Conservation (phyloP, 2,329 filamentous ascomycete species). For the Macroventuria anomochaeta region DNA sequence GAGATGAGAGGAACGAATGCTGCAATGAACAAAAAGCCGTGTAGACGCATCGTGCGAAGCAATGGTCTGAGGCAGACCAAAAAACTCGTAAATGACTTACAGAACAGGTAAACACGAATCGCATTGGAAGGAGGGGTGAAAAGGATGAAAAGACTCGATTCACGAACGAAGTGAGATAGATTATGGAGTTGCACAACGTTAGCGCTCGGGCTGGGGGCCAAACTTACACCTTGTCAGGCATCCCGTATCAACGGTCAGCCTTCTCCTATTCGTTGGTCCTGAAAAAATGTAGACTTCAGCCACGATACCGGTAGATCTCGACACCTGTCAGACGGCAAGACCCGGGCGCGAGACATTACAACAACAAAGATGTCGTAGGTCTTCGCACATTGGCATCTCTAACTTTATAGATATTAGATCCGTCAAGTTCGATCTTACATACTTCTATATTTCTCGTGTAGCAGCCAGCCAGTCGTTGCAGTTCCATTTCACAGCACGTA, state of each 20-base stretch:
- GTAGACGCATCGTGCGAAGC: not conserved
- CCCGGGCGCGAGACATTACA: no score
- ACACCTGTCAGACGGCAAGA: constrained; percentile 1
- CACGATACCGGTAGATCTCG: not conserved
- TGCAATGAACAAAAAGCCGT: not conserved
- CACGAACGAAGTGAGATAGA: not conserved
- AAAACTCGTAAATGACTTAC: no score
- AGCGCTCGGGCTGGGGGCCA: not conserved
- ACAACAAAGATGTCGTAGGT: no score
- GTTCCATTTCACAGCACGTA: no score
- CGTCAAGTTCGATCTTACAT: no score
- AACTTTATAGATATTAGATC: no score
- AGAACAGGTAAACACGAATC: not conserved
- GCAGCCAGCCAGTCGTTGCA: no score
- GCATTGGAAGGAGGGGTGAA: no score
- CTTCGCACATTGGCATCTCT: no score
- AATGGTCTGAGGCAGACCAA: not conserved
- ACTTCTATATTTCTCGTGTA: no score
- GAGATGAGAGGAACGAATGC: not conserved
- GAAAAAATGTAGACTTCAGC: not conserved
- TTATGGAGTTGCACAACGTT: not conserved
- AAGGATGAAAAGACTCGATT: not conserved
- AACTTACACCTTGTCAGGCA: not conserved
- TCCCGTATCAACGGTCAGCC: not conserved
- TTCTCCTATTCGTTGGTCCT: not conserved